Evolutionary conservation across 371 early-diverging fungal genomes (phyloP), one percentile per base, ranked within the genome.

Genomic region (Zancudomyces culisetae): DNA sequence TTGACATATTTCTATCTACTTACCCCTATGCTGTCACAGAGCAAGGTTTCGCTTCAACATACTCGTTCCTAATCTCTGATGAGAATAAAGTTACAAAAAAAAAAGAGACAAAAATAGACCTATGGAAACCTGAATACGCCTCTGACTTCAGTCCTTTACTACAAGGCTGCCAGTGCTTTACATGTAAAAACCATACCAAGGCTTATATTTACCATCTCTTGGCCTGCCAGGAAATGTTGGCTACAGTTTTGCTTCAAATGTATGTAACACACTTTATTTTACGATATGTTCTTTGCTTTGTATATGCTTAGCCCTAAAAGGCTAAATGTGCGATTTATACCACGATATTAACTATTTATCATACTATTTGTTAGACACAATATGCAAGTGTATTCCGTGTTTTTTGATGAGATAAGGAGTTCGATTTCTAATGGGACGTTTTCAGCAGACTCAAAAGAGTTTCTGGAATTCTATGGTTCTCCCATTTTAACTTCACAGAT

Each of bases 151-250:
- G 70, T 2, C 78, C 80, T 27, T 57, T 86, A 2, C 70, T 76
- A 30, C 40, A 60, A 8, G 69, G 66, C 8, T 85, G 85, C 58
- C 60, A 61, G 35, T 84, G 85, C 56, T 74, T 75, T 49, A 64
- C 81, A 18, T 85, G 87, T 57, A 60, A 69, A 43, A 66, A 67
- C 27, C 79, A 84, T 63, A 73, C 79, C 22, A 74, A 80, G 27
- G 78, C 85, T 3, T 86, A 83, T 57, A 71, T 83, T 50, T 78
- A 83, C 59, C 87, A 86, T 54, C 66, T 86, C 35, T 54, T 83
- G 45, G 72, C 70, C 46, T 72, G 83, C 3, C 80, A 80, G 43
- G 87, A 86, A 62, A 86, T 86, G 85, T 63, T 86, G 49, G 85
- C 74, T 3, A 75, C 78, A 0, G 77, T 86, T 19, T 60, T 86